Evolutionary conservation across 305 asterid genomes (phyloP).

Genomic region (Fraxinus baroniana): DNA sequence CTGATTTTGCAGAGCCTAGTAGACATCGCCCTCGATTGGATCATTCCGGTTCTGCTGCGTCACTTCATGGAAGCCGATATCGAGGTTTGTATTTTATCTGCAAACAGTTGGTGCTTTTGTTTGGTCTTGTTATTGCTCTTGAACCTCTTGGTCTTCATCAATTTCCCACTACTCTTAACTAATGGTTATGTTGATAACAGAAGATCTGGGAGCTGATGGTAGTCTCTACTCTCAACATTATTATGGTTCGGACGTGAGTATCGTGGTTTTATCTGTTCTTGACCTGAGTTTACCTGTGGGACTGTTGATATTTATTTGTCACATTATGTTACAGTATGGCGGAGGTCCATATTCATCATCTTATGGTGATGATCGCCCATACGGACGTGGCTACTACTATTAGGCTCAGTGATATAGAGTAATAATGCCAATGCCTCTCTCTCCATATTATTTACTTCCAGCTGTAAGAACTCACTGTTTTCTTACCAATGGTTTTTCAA

Average conservation of each 20-base stretch:
- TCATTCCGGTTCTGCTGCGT: conserved; percentile 35
- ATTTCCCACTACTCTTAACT: not conserved
- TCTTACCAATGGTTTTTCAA: conserved; percentile 20
- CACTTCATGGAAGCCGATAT: conserved; percentile 35
- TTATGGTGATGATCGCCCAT: conserved; percentile 40
- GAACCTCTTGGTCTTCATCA: conserved; percentile 7
- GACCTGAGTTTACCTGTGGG: not conserved
- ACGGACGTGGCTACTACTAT: conserved; percentile 47
- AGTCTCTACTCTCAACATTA: conserved; percentile 34
- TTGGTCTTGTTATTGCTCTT: not conserved
- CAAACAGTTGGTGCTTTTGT: not conserved
- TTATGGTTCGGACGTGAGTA: conserved; percentile 47
- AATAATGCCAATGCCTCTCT: conserved; percentile 10
- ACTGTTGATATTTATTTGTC: conserved; percentile 22
- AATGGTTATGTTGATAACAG: conserved; percentile 23
- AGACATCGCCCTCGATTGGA: conserved; percentile 44
- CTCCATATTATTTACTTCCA: conserved; percentile 7
- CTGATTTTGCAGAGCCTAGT: conserved; percentile 45
- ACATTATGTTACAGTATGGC: conserved; percentile 35
- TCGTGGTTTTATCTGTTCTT: conserved; percentile 21
- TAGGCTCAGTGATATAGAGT: conserved; percentile 36
- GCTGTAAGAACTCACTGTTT: conserved; percentile 8
- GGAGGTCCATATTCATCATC: conserved; percentile 36
- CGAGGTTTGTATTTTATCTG: conserved; percentile 28
- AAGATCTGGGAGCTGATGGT: conserved; percentile 33